phyloP scores from a whole-genome alignment of 2,329 filamentous ascomycete species.

The Pezizomycotina sp. region DNA sequence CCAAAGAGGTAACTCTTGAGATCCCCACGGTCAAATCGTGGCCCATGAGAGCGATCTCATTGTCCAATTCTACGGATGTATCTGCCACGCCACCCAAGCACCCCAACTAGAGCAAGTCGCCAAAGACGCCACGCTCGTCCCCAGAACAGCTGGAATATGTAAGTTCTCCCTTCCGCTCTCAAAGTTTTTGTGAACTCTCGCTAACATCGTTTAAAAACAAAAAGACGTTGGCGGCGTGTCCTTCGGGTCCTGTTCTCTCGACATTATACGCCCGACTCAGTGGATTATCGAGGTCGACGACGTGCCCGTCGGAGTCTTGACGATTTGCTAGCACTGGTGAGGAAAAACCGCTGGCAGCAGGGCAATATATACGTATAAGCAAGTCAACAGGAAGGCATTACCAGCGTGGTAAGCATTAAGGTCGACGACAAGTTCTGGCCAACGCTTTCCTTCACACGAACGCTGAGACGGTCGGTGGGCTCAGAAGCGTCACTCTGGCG shows the following conservation, averaged over 20 bases:
- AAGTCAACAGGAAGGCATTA: conserved; percentile 25
- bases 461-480: too few relatives aligned
- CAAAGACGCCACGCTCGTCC: conserved; percentile 21
- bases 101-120: conserved; percentile 25
- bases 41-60: conserved; percentile 22
- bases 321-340: conserved; percentile 22
- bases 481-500: too few relatives aligned
- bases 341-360: conserved; percentile 24
- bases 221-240: conserved; percentile 23
- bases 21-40: conserved; percentile 22
- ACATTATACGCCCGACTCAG: conserved; percentile 25
- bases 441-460: too few relatives aligned
- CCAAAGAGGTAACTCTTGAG: conserved; percentile 23
- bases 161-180: too few relatives aligned
- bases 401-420: conserved; percentile 24
- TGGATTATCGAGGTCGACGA: conserved; percentile 26
- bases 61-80: conserved; percentile 25
- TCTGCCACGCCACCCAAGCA: conserved; percentile 24
- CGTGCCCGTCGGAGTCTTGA: conserved; percentile 21
- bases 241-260: conserved; percentile 24
- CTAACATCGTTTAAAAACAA: too few relatives aligned
- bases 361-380: conserved; percentile 25
- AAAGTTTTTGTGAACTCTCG: too few relatives aligned
- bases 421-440: conserved; percentile 26
- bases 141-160: too few relatives aligned